phyloP scores from a whole-genome alignment of 2,329 filamentous ascomycete genomes.

The Coccinonectria pachysandricola region DNA sequence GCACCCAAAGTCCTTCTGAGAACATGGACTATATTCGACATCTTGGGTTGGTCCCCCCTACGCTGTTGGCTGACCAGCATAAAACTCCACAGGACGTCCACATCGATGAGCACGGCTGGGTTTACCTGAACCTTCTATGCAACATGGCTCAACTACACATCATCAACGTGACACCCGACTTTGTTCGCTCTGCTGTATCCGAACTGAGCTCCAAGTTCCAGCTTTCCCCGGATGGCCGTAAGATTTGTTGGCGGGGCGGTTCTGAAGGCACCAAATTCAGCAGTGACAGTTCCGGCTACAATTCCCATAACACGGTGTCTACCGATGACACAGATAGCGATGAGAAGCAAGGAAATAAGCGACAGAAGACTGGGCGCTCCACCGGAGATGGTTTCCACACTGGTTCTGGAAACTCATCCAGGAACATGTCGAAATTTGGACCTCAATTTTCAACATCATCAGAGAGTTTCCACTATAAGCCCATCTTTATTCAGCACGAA shows the following conservation, averaged over 20 bases:
- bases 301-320: constrained; percentile 36
- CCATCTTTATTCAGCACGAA: constrained; percentile 45
- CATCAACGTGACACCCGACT: constrained; percentile 69
- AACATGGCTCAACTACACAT: constrained; percentile 81
- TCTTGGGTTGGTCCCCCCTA: constrained; percentile 54
- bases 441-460: constrained; percentile 29
- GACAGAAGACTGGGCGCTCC: constrained; percentile 31
- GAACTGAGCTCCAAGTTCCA: constrained; percentile 68
- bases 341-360: constrained; percentile 35
- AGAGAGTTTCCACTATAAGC: constrained; percentile 52
- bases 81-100: constrained; percentile 35
- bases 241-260: constrained; percentile 70
- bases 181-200: constrained; percentile 61
- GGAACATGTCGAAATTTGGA: constrained; percentile 30
- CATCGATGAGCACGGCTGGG: constrained; percentile 63
- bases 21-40: constrained; percentile 75
- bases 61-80: constrained; percentile 35
- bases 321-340: constrained; percentile 37
- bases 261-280: constrained; percentile 53
- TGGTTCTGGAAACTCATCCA: constrained; percentile 26
- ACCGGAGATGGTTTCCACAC: constrained; percentile 23
- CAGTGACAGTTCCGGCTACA: constrained; percentile 49
- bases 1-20: constrained; percentile 63
- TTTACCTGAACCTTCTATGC: constrained; percentile 70
- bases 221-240: constrained; percentile 64